Evolutionary conservation across 1,284 basidiomycete species (phyloP).

Genomic region (Pseudozyma pruni): DNA sequence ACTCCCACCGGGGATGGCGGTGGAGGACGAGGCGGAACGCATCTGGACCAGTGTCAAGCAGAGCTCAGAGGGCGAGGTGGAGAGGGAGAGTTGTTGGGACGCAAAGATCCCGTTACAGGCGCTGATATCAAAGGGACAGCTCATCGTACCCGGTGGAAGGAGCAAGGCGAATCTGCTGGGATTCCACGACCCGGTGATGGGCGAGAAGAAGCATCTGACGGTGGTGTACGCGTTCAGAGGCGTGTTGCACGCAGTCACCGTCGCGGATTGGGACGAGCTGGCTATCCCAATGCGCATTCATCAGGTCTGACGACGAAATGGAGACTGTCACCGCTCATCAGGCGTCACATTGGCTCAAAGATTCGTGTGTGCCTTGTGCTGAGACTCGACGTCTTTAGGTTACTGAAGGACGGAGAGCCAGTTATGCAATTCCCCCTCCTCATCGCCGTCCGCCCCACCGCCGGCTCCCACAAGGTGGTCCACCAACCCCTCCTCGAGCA

Average conservation of each 20-base stretch:
- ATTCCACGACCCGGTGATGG: conserved; percentile 80
- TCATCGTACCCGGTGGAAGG: conserved; percentile 81
- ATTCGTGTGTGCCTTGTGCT: too few species aligned
- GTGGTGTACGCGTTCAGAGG: conserved; percentile 81
- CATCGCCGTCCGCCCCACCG: neutral
- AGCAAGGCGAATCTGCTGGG: conserved; percentile 77
- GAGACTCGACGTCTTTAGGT: too few species aligned
- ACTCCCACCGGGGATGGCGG: neutral
- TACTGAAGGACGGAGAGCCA: conserved; percentile 6
- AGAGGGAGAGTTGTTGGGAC: conserved; percentile 73
- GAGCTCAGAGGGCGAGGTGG: neutral
- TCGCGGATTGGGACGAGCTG: conserved; percentile 77
- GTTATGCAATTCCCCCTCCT: neutral
- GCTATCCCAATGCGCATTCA: conserved; percentile 75
- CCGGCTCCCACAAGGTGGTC: neutral
- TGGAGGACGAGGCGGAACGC: neutral
- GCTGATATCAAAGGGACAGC: conserved; percentile 79
- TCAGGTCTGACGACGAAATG: conserved; percentile 15
- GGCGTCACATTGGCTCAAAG: too few species aligned
- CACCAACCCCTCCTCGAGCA: neutral
- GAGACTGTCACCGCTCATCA: neutral
- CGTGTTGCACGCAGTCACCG: conserved; percentile 78
- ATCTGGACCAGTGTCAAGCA: conserved; percentile 9
- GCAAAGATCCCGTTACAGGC: conserved; percentile 84
- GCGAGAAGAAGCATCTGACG: conserved; percentile 75